A percentile compares a stretch with the other conserved stretches of the same genome.
phyloP scores from a whole-genome alignment of 768 basidiomycete species.

The Phanerochaete carnosa region DNA sequence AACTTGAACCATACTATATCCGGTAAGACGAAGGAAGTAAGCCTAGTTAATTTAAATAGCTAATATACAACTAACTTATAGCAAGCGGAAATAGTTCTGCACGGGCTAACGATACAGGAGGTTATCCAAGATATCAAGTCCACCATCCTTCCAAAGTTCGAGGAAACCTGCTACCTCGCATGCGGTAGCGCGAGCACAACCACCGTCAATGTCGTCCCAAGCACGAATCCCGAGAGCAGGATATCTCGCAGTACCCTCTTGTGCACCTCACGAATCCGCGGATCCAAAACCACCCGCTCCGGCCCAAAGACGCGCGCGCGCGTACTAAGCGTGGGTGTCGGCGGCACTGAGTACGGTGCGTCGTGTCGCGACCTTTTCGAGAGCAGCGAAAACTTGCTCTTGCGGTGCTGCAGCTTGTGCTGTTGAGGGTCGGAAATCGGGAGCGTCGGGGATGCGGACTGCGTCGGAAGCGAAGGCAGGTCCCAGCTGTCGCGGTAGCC shows the following conservation, averaged over 20 bases:
- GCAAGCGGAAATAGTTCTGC: too few relatives aligned
- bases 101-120: too few relatives aligned
- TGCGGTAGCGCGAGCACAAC: slow-evolving; percentile 12
- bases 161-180: neutral
- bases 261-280: slow-evolving; percentile 33
- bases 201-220: slow-evolving; percentile 9
- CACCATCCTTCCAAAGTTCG: too few relatives aligned
- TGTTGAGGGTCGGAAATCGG: neutral
- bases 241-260: slow-evolving; percentile 29
- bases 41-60: too few relatives aligned
- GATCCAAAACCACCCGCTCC: slow-evolving; percentile 35
- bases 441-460: neutral
- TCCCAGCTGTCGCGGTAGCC: slow-evolving; percentile 2
- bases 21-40: too few relatives aligned
- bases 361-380: too few relatives aligned
- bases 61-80: too few relatives aligned
- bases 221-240: slow-evolving; percentile 21
- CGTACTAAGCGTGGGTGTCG: neutral
- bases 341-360: neutral
- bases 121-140: too few relatives aligned
- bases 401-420: neutral
- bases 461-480: neutral
- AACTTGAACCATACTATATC: too few relatives aligned
- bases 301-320: slow-evolving; percentile 40
- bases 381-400: neutral